Evolutionary conservation across 495 filamentous ascomycete genomes (phyloP).

Genomic region (Aspergillus diversus): DNA sequence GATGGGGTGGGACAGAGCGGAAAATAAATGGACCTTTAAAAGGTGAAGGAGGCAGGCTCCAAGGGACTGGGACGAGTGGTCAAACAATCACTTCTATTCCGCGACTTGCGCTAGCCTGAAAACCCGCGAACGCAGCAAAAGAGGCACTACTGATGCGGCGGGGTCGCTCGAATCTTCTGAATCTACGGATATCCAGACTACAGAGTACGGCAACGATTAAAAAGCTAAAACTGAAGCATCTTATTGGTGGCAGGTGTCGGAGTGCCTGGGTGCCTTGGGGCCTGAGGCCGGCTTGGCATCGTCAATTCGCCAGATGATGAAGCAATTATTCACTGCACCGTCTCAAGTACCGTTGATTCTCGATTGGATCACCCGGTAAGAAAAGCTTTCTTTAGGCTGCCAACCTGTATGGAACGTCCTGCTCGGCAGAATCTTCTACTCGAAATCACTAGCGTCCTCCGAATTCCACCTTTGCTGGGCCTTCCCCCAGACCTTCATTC

Average conservation of each 20-base stretch:
- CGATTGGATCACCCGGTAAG: background rate
- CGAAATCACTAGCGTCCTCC: too few species aligned
- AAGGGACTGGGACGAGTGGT: background rate
- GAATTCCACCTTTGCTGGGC: background rate
- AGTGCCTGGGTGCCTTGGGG: conserved; percentile 15
- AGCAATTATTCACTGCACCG: background rate
- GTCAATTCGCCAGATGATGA: conserved; percentile 10
- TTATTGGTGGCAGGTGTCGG: conserved; percentile 10
- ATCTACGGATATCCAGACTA: background rate
- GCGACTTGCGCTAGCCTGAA: background rate
- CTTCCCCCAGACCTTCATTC: conserved; percentile 4
- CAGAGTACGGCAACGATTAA: background rate
- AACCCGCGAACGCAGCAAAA: background rate
- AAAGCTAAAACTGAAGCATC: background rate
- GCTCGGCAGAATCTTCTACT: conserved; percentile 6
- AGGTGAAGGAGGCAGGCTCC: background rate
- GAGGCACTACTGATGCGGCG: background rate
- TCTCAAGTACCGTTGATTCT: background rate
- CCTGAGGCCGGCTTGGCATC: conserved; percentile 18
- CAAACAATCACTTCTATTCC: background rate
- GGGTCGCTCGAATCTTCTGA: background rate
- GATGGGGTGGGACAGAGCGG: background rate
- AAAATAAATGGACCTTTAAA: background rate
- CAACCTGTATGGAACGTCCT: background rate
- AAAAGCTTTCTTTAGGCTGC: background rate